Conservation (phyloP, 75 land plant species). For the Selaginella moellendorffii region DNA sequence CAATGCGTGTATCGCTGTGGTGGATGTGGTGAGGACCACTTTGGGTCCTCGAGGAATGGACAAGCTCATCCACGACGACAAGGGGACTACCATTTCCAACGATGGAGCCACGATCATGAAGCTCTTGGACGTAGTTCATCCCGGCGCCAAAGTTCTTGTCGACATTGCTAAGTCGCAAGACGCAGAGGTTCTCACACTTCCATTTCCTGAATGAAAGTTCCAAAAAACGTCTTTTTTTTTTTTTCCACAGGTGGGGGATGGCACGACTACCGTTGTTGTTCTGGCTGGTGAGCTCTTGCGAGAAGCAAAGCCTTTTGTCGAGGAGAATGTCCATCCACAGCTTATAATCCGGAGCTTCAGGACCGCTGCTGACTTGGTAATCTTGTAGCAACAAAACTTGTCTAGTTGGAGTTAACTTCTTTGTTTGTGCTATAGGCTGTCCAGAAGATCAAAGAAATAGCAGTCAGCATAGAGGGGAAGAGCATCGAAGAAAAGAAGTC, state of each 20-base stretch:
- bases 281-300: constrained; percentile 85
- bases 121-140: constrained; percentile 93
- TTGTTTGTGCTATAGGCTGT: constrained; percentile 37
- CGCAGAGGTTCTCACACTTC: constrained; percentile 52
- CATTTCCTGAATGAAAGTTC: background rate
- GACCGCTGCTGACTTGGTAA: constrained; percentile 56
- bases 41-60: constrained; percentile 97
- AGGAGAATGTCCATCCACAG: constrained; percentile 95
- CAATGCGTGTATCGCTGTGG: constrained; percentile 88
- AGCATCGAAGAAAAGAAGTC: constrained; percentile 79
- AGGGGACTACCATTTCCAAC: constrained; percentile 86
- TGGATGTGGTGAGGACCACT: constrained; percentile 78
- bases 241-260: constrained; percentile 86
- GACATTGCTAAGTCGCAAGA: constrained; percentile 97
- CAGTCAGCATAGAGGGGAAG: constrained; percentile 87
- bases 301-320: constrained; percentile 94
- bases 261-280: constrained; percentile 94
- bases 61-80: constrained; percentile 92
- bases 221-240: background rate
- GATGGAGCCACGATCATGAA: constrained; percentile 99
- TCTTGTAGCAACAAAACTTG: constrained; percentile 68
- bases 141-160: constrained; percentile 93
- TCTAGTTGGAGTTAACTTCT: no score
- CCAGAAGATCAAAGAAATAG: constrained; percentile 69
- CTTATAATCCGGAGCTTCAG: constrained; percentile 72